Evolutionary conservation across 2,329 filamentous ascomycete species (phyloP), one percentile per base, ranked within the genome.

Genomic region (Orbilia quercus): DNA sequence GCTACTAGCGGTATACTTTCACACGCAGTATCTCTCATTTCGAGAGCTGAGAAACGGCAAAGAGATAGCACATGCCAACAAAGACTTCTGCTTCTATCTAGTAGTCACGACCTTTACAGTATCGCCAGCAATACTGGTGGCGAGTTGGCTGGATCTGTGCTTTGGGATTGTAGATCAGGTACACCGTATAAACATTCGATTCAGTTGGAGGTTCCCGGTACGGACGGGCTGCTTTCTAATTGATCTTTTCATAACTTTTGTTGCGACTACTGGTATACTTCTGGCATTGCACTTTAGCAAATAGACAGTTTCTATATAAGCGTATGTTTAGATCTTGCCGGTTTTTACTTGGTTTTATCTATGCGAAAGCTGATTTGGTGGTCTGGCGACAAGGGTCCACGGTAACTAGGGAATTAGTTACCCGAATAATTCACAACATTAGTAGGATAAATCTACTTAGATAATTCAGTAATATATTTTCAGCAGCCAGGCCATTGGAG

Each of bases 151-250:
- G 47, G 50, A 63, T 36, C 20, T 54, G 45, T 25, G 23, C 0
- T 63, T 47, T 53, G 34, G 42, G n/a, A 23, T 63, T 14, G 23
- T 63, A 31, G 59, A 63, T 53, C 12, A 28, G 12, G 59, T 63
- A 18, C 59, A 63, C 16, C 45, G 59, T 31, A 11, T 63, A 7
- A 23, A 36, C 0, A 14, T 53, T 1, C 2, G 16, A 14, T 34
- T 34, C 7, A 63, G 44, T 18, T 63, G 45, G 59, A 63, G 59
- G 59, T 45, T 53, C 20, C 59, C 59, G 20, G 51, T 20, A 22
- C 36, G 59, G 23, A 45, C 28, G 0, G 59, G 59, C 2, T 44
- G 45, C 1, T 63, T 63, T 22, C 31, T 54, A n/a, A n/a, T 63
- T 7, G 59, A 63, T 53, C 11, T 63, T n/a, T 18, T 14, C 4